These are phyloP conservation scores for Cladosporium sp. DNA, from an alignment of 2,329 filamentous ascomycete genomes.

Conservation along the genomic window DNA sequence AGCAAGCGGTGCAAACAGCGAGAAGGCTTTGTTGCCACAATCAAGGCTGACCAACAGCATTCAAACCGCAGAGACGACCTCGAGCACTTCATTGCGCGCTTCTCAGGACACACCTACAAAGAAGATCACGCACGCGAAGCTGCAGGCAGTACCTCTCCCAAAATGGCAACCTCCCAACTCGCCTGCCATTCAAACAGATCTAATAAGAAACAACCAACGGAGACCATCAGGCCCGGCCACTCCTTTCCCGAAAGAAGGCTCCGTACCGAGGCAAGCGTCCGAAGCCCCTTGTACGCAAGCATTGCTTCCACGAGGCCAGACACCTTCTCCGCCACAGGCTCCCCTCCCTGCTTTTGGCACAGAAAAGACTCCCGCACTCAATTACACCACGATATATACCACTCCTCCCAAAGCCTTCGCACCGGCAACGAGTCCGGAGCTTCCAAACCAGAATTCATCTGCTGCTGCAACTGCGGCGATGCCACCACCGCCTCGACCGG, in stretches of 20 bases:
- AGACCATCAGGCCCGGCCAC: constrained; percentile 7
- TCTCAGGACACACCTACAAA: neutral
- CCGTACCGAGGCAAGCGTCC: neutral
- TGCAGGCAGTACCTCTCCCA: neutral
- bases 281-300: neutral
- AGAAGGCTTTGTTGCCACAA: neutral
- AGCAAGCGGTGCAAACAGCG: neutral
- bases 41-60: neutral
- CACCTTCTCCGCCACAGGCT: neutral
- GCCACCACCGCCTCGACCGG: constrained; percentile 10
- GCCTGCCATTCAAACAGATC: neutral
- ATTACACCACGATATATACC: neutral
- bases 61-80: neutral
- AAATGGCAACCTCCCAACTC: constrained; percentile 8
- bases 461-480: neutral
- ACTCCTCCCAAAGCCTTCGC: neutral
- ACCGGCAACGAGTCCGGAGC: neutral
- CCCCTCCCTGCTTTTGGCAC: neutral
- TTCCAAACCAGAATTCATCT: neutral
- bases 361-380: neutral
- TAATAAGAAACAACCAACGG: constrained; percentile 6
- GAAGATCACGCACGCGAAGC: neutral
- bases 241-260: constrained; percentile 2
- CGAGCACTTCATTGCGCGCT: neutral
- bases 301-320: neutral